phyloP scores from a whole-genome alignment of 1,139 yeast genomes.

The Candida glucosophila region DNA sequence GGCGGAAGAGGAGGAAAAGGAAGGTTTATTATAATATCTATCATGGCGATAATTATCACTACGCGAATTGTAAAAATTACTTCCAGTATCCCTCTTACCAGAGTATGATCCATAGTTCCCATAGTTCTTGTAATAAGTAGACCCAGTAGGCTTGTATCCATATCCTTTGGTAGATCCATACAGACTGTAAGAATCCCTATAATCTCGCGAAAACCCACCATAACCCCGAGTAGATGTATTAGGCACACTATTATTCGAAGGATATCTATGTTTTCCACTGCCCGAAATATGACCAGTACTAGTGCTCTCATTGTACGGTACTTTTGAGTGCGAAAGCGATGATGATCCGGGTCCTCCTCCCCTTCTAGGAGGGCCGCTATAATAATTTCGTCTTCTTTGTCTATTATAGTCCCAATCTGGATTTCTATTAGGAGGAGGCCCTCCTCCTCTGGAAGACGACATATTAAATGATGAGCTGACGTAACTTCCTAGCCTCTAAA shows the following conservation, averaged over 20 bases:
- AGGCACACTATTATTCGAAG: slow-evolving; percentile 10
- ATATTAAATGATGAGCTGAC: slow-evolving; percentile 6
- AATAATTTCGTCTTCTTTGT: slow-evolving; percentile 29
- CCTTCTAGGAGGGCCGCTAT: slow-evolving; percentile 13
- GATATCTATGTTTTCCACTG: slow-evolving; percentile 4
- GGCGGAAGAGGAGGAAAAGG: too few species aligned
- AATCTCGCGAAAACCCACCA: slow-evolving; percentile 8
- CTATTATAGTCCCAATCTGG: slow-evolving; percentile 22
- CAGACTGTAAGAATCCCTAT: slow-evolving; percentile 7
- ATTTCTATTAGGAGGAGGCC: slow-evolving; percentile 23
- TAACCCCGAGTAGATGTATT: slow-evolving; percentile 3
- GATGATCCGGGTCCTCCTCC: slow-evolving; percentile 18
- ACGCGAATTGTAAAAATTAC: slow-evolving; percentile 7
- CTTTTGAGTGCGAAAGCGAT: slow-evolving; percentile 12
- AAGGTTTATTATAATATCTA: too few species aligned
- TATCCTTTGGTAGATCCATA: slow-evolving; percentile 13
- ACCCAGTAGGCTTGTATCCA: slow-evolving; percentile 17
- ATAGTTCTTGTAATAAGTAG: slow-evolving; percentile 18
- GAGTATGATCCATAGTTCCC: slow-evolving; percentile 13
- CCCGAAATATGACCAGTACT: slow-evolving; percentile 2
- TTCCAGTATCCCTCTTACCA: too few species aligned
- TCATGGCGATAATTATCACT: too few species aligned
- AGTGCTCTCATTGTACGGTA: slow-evolving; percentile 4
- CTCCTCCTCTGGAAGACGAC: slow-evolving; percentile 25
- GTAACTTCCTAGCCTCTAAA: not conserved